Percentiles rank a stretch among this genome's conserved stretches.
These are phyloP conservation scores for Podila horticola DNA, from an alignment of 192 early-diverging fungal genomes.

Conservation along the genomic window DNA sequence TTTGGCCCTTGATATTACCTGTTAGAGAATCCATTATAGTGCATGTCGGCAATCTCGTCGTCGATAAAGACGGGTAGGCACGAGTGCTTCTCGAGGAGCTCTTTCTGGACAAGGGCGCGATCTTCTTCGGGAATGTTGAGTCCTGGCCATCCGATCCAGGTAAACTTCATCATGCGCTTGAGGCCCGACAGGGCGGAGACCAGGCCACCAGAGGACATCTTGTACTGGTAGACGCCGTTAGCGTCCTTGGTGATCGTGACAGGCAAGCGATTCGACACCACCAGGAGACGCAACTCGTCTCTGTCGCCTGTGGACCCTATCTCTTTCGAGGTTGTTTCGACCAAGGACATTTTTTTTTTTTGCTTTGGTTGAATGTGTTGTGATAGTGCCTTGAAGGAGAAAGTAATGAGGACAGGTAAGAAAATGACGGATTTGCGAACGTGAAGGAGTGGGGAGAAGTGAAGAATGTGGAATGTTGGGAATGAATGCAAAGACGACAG, in stretches of 20 bases:
- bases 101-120: constrained; percentile 68
- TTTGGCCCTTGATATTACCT: constrained; percentile 51
- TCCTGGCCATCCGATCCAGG: constrained; percentile 99
- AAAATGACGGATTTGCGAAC: neutral
- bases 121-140: constrained; percentile 87
- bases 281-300: constrained; percentile 71
- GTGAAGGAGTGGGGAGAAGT: neutral
- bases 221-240: constrained; percentile 65
- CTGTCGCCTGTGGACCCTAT: neutral
- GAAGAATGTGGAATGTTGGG: neutral
- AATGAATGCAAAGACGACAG: neutral
- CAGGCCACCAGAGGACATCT: constrained; percentile 94
- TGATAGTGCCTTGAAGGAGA: neutral
- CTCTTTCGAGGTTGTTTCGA: neutral
- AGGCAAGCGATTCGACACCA: constrained; percentile 97
- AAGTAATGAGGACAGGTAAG: constrained; percentile 1
- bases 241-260: constrained; percentile 84
- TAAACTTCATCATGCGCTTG: constrained; percentile 95
- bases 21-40: constrained; percentile 99
- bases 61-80: constrained; percentile 95
- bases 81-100: constrained; percentile 82
- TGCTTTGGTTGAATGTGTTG: neutral
- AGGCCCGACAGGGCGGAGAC: constrained; percentile 95
- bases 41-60: constrained; percentile 91
- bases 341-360: constrained; percentile 9